Evolutionary conservation across 164 flowering plant genomes (phyloP).

Genomic region (Hamamelis virginiana): DNA sequence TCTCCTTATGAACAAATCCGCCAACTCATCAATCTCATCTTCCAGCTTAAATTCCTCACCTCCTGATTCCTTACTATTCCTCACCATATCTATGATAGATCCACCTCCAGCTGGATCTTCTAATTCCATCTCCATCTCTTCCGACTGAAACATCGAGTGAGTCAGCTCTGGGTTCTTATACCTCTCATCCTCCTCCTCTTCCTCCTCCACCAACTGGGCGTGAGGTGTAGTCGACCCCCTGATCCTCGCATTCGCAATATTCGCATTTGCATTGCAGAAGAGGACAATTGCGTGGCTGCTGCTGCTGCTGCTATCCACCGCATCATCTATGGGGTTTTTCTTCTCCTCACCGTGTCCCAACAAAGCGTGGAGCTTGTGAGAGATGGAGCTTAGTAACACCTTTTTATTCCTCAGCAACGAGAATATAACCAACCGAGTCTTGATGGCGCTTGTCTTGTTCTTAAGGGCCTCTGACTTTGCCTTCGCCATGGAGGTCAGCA

Average conservation of each 20-base stretch:
- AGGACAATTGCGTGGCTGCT: conserved; percentile 29
- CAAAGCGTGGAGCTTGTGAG: conserved; percentile 52
- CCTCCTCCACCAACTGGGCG: not conserved
- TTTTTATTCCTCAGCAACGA: conserved; percentile 51
- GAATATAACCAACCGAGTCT: conserved; percentile 46
- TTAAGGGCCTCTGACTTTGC: conserved; percentile 49
- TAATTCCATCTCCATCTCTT: conserved; percentile 8
- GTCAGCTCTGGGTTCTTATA: conserved; percentile 35
- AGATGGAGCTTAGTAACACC: conserved; percentile 42
- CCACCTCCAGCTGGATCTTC: conserved; percentile 25
- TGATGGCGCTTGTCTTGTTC: conserved; percentile 43
- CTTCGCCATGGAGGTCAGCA: conserved; percentile 38
- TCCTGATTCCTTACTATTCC: conserved; percentile 27
- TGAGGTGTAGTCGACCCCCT: not conserved
- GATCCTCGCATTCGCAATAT: too few relatives aligned
- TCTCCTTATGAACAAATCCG: conserved; percentile 42
- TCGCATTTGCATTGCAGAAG: too few relatives aligned
- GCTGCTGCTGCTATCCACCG: not conserved
- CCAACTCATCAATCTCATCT: conserved; percentile 41
- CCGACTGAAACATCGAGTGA: conserved; percentile 28
- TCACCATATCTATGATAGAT: conserved; percentile 41
- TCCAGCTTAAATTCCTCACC: conserved; percentile 40
- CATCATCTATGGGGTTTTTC: not conserved
- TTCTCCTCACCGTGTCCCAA: conserved; percentile 20
- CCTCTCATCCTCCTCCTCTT: conserved; percentile 16